Conservation (phyloP, 2,329 filamentous ascomycete genomes). For the Trichoderma polysporum region DNA sequence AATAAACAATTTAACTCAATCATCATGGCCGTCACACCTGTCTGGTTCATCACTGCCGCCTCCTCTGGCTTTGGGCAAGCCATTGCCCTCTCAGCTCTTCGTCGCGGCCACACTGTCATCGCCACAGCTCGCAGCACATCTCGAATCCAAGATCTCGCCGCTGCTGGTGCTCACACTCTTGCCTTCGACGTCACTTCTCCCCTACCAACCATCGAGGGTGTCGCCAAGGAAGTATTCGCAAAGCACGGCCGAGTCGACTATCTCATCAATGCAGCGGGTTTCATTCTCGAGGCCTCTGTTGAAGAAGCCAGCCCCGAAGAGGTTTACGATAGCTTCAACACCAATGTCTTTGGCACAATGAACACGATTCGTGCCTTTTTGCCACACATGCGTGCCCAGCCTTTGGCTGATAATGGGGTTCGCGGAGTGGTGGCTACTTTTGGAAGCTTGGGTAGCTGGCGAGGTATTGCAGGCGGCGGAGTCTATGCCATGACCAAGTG, state of each 20-base stretch:
- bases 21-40: constrained; percentile 28
- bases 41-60: constrained; percentile 55
- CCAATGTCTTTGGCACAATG: constrained; percentile 54
- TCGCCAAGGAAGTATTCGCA: constrained; percentile 35
- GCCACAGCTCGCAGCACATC: constrained; percentile 47
- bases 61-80: constrained; percentile 52
- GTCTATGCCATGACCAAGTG: constrained; percentile 48
- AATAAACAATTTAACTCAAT: background rate
- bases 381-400: constrained; percentile 45
- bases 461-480: constrained; percentile 37
- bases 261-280: constrained; percentile 50
- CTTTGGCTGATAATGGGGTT: constrained; percentile 26
- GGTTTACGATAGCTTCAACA: constrained; percentile 44
- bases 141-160: constrained; percentile 42
- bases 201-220: constrained; percentile 37
- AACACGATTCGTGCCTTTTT: constrained; percentile 50
- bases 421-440: constrained; percentile 43
- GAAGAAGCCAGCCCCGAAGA: constrained; percentile 43
- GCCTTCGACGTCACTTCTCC: constrained; percentile 48
- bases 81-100: constrained; percentile 45
- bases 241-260: constrained; percentile 45
- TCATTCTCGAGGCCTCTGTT: constrained; percentile 42
- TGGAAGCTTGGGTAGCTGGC: constrained; percentile 48
- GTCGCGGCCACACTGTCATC: constrained; percentile 49
- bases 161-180: constrained; percentile 43